These are phyloP conservation scores for Talaromyces nanjingensis DNA, from an alignment of 495 filamentous ascomycete genomes.

Conservation along the genomic window DNA sequence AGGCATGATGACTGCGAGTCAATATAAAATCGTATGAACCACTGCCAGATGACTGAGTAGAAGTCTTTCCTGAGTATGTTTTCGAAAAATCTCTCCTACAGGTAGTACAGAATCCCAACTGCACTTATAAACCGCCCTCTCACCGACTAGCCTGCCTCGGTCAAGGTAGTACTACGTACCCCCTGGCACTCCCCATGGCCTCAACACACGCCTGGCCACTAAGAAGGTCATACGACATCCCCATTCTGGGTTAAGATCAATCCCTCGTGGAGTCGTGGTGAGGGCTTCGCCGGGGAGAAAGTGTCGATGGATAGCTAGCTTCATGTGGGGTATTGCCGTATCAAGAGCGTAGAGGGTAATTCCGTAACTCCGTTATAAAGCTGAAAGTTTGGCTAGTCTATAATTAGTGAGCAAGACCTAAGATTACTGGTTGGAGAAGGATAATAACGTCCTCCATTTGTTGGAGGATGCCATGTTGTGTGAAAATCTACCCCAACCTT, in stretches of 20 bases:
- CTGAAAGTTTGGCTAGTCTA: neutral
- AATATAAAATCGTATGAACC: neutral
- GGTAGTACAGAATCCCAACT: neutral
- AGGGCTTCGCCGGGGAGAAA: neutral
- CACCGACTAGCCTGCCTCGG: neutral
- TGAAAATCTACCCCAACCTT: neutral
- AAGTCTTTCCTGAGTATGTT: neutral
- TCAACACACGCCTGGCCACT: neutral
- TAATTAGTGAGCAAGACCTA: neutral
- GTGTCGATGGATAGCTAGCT: neutral
- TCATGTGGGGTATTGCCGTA: neutral
- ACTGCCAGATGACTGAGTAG: neutral
- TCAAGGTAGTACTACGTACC: neutral
- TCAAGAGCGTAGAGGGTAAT: neutral
- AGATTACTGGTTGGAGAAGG: too few species aligned
- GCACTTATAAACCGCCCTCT: neutral
- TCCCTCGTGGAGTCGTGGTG: neutral
- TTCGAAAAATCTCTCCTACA: neutral
- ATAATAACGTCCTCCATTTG: too few species aligned
- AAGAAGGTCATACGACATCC: neutral
- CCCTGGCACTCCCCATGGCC: neutral
- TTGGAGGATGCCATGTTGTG: neutral
- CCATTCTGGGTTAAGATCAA: neutral
- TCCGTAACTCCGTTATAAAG: neutral
- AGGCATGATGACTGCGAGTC: slow-evolving; percentile 17